These are phyloP conservation scores for Parachaetomium inaequale DNA, from an alignment of 495 filamentous ascomycete genomes.

Conservation along the genomic window DNA sequence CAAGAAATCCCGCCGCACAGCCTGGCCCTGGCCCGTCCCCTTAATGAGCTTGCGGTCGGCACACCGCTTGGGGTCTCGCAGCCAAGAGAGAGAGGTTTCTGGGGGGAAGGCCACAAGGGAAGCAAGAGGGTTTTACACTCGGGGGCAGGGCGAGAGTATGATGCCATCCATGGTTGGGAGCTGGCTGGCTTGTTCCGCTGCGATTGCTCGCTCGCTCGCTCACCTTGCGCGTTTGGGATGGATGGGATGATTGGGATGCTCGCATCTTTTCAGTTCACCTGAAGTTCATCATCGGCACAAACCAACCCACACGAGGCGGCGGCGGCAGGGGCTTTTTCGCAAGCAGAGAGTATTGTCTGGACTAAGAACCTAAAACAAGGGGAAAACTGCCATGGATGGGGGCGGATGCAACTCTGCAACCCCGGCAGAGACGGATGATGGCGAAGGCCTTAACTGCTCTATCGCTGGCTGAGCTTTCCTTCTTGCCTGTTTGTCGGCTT, in stretches of 20 bases:
- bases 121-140: neutral
- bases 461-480: neutral
- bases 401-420: neutral
- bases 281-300: neutral
- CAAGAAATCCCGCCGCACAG: neutral
- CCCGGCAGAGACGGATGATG: neutral
- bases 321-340: neutral
- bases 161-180: neutral
- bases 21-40: neutral
- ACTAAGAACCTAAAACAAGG: neutral
- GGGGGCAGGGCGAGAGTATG: neutral
- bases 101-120: neutral
- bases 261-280: neutral
- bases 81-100: slow-evolving; percentile 1
- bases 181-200: neutral
- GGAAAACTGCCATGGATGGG: neutral
- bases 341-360: neutral
- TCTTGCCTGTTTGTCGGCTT: neutral
- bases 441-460: slow-evolving; percentile 2
- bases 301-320: neutral
- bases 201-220: neutral
- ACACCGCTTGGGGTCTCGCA: neutral
- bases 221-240: neutral
- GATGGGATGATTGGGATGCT: neutral
- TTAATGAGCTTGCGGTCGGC: slow-evolving; percentile 9